Evolutionary conservation across 2,329 filamentous ascomycete species (phyloP).

Genomic region (Ceratocystis diversiconidia): DNA sequence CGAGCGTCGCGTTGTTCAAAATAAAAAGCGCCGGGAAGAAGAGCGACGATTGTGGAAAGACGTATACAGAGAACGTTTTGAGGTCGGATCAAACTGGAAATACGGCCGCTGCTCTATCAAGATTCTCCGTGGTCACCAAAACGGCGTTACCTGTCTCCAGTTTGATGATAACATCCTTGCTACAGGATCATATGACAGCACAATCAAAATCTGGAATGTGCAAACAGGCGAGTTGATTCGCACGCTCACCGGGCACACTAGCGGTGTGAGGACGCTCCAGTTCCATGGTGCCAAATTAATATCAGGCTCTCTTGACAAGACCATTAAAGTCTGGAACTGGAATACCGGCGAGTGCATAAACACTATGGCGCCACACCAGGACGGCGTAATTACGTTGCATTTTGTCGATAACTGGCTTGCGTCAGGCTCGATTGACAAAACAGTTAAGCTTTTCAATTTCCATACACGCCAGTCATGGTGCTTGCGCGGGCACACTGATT

Average conservation of each 20-base stretch:
- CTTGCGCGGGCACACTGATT: slow-evolving; percentile 75
- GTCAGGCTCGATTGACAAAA: slow-evolving; percentile 78
- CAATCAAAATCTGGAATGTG: slow-evolving; percentile 92
- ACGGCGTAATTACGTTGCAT: slow-evolving; percentile 75
- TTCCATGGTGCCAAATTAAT: slow-evolving; percentile 88
- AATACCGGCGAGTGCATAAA: slow-evolving; percentile 74
- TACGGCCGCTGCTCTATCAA: slow-evolving; percentile 77
- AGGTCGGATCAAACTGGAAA: slow-evolving; percentile 95
- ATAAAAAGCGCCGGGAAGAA: slow-evolving; percentile 13
- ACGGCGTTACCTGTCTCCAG: slow-evolving; percentile 45
- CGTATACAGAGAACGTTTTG: slow-evolving; percentile 88
- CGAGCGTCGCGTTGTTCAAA: slow-evolving; percentile 18
- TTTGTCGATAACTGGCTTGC: slow-evolving; percentile 75
- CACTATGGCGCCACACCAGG: slow-evolving; percentile 63
- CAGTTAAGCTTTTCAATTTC: slow-evolving; percentile 87
- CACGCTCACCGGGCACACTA: slow-evolving; percentile 70
- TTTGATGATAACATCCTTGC: slow-evolving; percentile 82
- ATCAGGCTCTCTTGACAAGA: slow-evolving; percentile 75
- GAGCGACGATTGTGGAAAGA: slow-evolving; percentile 63
- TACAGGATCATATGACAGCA: slow-evolving; percentile 88
- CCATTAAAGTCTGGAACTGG: slow-evolving; percentile 94
- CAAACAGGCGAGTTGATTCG: slow-evolving; percentile 74
- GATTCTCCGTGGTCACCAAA: slow-evolving; percentile 71
- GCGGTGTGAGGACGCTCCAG: slow-evolving; percentile 74
- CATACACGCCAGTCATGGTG: slow-evolving; percentile 66